Evolutionary conservation across 1,139 yeast genomes (phyloP).

Genomic region (Hemisphaericaspora xylofermentans): DNA sequence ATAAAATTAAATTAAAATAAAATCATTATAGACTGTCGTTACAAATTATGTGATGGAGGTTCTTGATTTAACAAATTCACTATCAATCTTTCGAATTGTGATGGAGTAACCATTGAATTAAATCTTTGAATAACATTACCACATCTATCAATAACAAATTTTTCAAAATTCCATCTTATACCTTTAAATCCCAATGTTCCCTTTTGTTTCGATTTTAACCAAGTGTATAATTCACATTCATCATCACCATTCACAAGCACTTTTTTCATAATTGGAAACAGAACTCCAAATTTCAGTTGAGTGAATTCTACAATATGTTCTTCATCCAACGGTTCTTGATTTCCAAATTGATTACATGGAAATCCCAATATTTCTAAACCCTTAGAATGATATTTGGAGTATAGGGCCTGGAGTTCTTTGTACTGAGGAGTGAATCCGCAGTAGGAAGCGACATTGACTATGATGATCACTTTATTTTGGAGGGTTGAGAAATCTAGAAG

Average conservation of each 20-base stretch:
- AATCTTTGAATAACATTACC: conserved; percentile 77
- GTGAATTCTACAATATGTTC: conserved; percentile 66
- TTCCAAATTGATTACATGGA: conserved; percentile 55
- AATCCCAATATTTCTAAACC: conserved; percentile 41
- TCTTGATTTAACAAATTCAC: conserved; percentile 37
- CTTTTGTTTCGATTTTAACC: conserved; percentile 25
- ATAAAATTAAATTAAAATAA: too few species aligned
- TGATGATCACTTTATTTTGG: conserved; percentile 34
- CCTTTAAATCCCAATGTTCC: conserved; percentile 78
- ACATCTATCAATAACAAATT: conserved; percentile 69
- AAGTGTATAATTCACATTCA: conserved; percentile 30
- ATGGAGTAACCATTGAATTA: conserved; percentile 69
- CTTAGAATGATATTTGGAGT: conserved; percentile 28
- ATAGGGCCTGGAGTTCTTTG: conserved; percentile 31
- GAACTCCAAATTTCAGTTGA: conserved; percentile 60
- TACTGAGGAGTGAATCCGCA: conserved; percentile 49
- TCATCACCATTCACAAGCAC: conserved; percentile 36
- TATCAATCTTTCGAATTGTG: conserved; percentile 49
- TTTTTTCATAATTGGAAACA: conserved; percentile 41
- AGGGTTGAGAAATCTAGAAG: conserved; percentile 21
- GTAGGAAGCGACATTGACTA: conserved; percentile 46
- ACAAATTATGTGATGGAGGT: not conserved
- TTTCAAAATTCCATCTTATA: conserved; percentile 94
- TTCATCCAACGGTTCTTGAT: conserved; percentile 80
- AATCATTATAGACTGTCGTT: not conserved